Conservation (phyloP, 2,329 filamentous ascomycete genomes). For the Zarea fungicola region DNA sequence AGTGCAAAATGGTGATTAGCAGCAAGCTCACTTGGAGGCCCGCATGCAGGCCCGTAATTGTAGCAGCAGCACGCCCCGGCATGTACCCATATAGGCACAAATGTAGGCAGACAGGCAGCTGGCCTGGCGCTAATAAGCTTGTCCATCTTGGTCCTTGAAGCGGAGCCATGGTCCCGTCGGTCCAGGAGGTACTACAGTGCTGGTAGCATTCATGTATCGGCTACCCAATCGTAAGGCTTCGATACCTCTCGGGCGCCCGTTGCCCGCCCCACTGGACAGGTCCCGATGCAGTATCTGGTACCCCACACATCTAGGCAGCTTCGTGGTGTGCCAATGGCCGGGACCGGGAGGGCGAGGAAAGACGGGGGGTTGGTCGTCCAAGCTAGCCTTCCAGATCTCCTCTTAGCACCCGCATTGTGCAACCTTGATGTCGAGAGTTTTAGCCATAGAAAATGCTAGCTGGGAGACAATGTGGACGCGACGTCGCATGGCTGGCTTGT, state of each 20-base stretch:
- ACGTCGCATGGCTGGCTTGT: no score
- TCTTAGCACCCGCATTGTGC: slow-evolving; percentile 6
- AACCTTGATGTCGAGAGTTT: slow-evolving; percentile 12
- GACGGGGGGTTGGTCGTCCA: neutral
- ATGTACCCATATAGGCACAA: neutral
- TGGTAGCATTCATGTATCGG: neutral
- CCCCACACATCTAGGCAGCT: neutral
- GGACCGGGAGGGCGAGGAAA: neutral
- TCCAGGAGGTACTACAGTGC: neutral
- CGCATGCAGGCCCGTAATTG: no score
- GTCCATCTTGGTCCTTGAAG: neutral
- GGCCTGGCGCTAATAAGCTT: neutral
- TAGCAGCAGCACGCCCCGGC: neutral
- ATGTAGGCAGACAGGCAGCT: slow-evolving; percentile 5
- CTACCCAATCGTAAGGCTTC: slow-evolving; percentile 2
- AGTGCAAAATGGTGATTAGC: no score
- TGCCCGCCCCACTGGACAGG: slow-evolving; percentile 3
- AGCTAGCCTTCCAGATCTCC: slow-evolving; percentile 2
- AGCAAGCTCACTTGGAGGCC: no score
- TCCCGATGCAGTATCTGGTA: slow-evolving; percentile 13
- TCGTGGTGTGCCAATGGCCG: neutral
- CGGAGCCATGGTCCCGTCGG: neutral
- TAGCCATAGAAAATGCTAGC: neutral
- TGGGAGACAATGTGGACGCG: no score
- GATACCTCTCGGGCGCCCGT: slow-evolving; percentile 9